Evolutionary conservation across 1,139 yeast genomes (phyloP).

Genomic region (Debaryomyces psychrophilus): DNA sequence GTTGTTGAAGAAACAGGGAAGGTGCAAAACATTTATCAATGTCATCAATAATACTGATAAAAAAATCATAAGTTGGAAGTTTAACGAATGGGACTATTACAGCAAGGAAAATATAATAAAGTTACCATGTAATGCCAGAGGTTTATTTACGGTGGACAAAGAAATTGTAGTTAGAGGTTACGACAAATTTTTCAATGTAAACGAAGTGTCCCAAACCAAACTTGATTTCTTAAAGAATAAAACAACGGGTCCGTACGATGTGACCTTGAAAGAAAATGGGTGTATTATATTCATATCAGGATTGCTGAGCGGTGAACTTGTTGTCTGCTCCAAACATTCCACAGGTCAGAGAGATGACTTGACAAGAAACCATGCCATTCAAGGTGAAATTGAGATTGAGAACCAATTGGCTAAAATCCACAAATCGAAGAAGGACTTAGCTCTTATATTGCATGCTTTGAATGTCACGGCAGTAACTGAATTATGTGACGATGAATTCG

Average conservation of each 20-base stretch:
- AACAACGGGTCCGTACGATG: slow-evolving; percentile 76
- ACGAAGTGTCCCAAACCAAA: slow-evolving; percentile 60
- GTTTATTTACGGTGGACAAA: slow-evolving; percentile 66
- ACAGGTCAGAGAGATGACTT: slow-evolving; percentile 67
- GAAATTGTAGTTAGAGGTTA: slow-evolving; percentile 81
- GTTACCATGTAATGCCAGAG: slow-evolving; percentile 81
- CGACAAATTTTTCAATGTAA: slow-evolving; percentile 88
- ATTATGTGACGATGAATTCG: slow-evolving; percentile 88
- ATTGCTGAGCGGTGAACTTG: slow-evolving; percentile 66
- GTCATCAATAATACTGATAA: slow-evolving; percentile 22
- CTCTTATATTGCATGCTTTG: slow-evolving; percentile 49
- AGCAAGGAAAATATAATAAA: slow-evolving; percentile 49
- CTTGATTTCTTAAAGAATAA: slow-evolving; percentile 46
- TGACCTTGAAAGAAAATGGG: slow-evolving; percentile 90
- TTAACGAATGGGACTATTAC: slow-evolving; percentile 82
- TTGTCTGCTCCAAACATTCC: slow-evolving; percentile 88
- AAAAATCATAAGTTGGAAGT: slow-evolving; percentile 63
- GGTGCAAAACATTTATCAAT: slow-evolving; percentile 24
- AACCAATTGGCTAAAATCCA: slow-evolving; percentile 51
- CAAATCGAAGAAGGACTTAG: slow-evolving; percentile 53
- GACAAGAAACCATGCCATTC: slow-evolving; percentile 70
- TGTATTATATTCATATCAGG: slow-evolving; percentile 88
- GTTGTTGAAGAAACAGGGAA: slow-evolving; percentile 27
- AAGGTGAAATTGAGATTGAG: slow-evolving; percentile 64
- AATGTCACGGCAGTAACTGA: slow-evolving; percentile 89